phyloP scores from a whole-genome alignment of 148 eudicot species.

The Rhododendron ferrugineum region DNA sequence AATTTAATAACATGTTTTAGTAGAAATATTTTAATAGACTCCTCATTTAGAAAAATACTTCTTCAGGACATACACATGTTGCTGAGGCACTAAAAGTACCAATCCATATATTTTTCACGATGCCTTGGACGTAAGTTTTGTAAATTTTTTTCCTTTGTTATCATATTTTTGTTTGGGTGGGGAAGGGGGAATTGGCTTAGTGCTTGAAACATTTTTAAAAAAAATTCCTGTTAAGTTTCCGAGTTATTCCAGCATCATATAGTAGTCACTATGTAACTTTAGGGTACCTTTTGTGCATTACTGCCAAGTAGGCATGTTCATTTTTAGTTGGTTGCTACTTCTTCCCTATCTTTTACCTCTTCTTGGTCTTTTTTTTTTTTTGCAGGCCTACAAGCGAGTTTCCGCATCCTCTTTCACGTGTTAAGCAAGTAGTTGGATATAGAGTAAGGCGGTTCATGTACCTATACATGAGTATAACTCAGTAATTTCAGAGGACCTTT shows the following conservation, averaged over 20 bases:
- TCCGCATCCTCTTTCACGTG: conserved; percentile 83
- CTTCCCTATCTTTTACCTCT: neutral
- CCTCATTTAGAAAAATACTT: conserved; percentile 17
- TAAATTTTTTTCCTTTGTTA: neutral
- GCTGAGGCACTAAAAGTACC: conserved; percentile 69
- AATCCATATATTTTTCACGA: conserved; percentile 61
- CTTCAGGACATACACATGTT: conserved; percentile 63
- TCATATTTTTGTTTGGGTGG: neutral
- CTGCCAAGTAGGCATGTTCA: neutral
- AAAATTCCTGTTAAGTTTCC: neutral
- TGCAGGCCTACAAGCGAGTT: conserved; percentile 78
- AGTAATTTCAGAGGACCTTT: neutral
- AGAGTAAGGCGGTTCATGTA: conserved; percentile 32
- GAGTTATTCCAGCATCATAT: neutral
- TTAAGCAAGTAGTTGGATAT: conserved; percentile 57
- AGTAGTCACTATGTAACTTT: neutral
- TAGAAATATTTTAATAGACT: conserved; percentile 11
- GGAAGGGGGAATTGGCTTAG: neutral
- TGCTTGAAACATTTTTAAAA: neutral
- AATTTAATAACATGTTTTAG: neutral
- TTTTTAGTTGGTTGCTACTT: neutral
- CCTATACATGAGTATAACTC: neutral
- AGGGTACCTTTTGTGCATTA: neutral
- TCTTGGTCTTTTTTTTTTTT: neutral
- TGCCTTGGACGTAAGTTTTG: conserved; percentile 79